Percentiles rank a stretch among this genome's conserved stretches.
These are phyloP conservation scores for Endothia cerciana DNA, from an alignment of 2,329 filamentous ascomycete species.

Conservation along the genomic window DNA sequence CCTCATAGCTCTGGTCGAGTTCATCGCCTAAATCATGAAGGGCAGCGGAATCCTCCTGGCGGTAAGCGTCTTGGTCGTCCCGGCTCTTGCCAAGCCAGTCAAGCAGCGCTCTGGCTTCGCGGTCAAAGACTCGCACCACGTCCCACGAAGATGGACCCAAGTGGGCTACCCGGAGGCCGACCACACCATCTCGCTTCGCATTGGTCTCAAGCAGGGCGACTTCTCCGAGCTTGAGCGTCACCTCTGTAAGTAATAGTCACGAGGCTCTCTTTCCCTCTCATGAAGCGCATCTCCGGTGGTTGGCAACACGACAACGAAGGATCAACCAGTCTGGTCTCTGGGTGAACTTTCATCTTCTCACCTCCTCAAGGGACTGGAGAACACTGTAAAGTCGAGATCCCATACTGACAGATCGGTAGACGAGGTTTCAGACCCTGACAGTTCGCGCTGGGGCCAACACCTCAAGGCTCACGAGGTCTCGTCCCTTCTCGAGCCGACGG, in stretches of 20 bases:
- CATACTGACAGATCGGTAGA: slow-evolving; percentile 31
- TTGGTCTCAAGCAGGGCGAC: slow-evolving; percentile 61
- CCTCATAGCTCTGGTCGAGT: not conserved
- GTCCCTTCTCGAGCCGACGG: slow-evolving; percentile 55
- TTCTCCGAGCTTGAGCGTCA: slow-evolving; percentile 60
- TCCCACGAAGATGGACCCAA: slow-evolving; percentile 55
- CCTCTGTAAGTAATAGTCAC: slow-evolving; percentile 37
- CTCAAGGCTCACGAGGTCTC: slow-evolving; percentile 55
- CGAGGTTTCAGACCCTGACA: slow-evolving; percentile 49
- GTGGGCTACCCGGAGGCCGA: slow-evolving; percentile 50
- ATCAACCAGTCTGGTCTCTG: no score
- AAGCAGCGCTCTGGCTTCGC: slow-evolving; percentile 26
- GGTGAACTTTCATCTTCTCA: no score
- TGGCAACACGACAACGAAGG: no score
- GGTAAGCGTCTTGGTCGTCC: slow-evolving; percentile 13
- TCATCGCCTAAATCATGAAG: slow-evolving; percentile 18
- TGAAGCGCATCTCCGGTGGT: no score
- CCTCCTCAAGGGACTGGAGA: no score
- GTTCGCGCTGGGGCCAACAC: slow-evolving; percentile 53
- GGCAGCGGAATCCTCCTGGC: slow-evolving; percentile 19
- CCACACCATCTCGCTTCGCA: slow-evolving; percentile 57
- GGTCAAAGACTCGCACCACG: slow-evolving; percentile 59
- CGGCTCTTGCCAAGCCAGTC: slow-evolving; percentile 22
- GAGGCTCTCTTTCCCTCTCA: no score
- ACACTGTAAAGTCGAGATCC: not conserved